Evolutionary conservation across 495 filamentous ascomycete genomes (phyloP).

Genomic region (Stereocaulon alpinum): DNA sequence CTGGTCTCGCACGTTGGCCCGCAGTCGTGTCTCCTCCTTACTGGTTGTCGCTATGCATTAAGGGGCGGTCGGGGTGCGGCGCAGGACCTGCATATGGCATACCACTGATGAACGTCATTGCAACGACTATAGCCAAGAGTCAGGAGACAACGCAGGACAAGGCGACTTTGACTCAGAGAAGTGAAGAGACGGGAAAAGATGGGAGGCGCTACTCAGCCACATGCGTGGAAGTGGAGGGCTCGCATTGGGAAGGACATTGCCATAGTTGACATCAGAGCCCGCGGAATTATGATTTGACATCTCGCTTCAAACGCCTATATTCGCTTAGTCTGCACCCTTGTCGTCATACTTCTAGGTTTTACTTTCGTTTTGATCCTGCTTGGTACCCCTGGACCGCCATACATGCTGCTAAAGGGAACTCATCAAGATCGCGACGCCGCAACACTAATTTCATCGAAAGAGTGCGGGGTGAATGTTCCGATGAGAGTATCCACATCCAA

Average conservation of each 20-base stretch:
- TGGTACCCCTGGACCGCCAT: neutral
- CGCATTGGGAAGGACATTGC: neutral
- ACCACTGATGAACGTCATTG: too few species aligned
- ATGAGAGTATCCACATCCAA: too few species aligned
- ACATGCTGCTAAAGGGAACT: neutral
- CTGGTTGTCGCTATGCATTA: neutral
- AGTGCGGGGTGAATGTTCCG: too few species aligned
- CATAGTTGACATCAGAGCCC: neutral
- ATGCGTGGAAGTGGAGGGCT: neutral
- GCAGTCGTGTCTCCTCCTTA: neutral
- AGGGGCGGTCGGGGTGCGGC: neutral
- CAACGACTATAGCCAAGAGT: neutral
- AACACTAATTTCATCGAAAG: too few species aligned
- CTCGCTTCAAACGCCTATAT: neutral
- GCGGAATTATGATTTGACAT: neutral
- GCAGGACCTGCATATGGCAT: neutral
- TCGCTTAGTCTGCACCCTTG: neutral
- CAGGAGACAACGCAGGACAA: neutral
- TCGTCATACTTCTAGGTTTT: too few species aligned
- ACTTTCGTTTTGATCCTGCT: too few species aligned
- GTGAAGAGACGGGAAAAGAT: neutral
- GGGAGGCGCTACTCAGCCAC: neutral
- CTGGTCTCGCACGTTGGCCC: neutral
- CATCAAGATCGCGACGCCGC: too few species aligned
- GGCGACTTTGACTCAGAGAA: neutral